Base-by-base conservation (phyloP, 495 filamentous ascomycete genomes). In the Penicillium daleae region DNA sequence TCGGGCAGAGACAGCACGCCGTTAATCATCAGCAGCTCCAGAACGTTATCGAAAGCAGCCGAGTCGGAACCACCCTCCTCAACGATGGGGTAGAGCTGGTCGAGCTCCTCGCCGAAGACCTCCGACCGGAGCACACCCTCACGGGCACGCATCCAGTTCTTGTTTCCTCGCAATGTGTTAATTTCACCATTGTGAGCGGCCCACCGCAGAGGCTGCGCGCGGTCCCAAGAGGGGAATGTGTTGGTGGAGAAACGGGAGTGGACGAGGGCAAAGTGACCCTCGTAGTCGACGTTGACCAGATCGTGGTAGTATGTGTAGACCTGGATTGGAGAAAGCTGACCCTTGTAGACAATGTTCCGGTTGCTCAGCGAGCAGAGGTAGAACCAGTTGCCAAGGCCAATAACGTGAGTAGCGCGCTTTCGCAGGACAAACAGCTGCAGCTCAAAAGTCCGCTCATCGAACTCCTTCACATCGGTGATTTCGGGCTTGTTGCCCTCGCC, bases 241-340 rank as follows among this genome's bases (percentile, higher is more conserved):
- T 99, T 99, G 42, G 95, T 99, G 12, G 93, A 97, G 81, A 99
- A 99, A 60, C 95, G 92, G 27, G 94, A 97, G 76, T 99, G 95
- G 24, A 99, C 95, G 24, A 99, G 85, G 46, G 95, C 95, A 75
- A 99, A 99, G 75, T 98, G 92, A 42, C 90, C 95, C 80, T 98
- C 93, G 76, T 96, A 99, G 74, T 99, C 95, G 44, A 97, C 93
- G 66, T 93, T 95, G 60, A 98, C 91, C 75, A 99, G 76, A 78
- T 99, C 95, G 76, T 97, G 90, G 80, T 97, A 99, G 80, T 99
- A 99, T 74, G 95, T 87, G 78, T 99, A 99, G n/a, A 99, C 95
- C 76, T 99, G 95, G 19, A 94, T 86, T 21, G 95, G 95, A 44
- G 95, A 90, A 64, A 99, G 81, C 76, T 99, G 95, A 62, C 95